These are phyloP conservation scores for Moniliella sp. DNA, from an alignment of 1,284 basidiomycete species.

Conservation along the genomic window DNA sequence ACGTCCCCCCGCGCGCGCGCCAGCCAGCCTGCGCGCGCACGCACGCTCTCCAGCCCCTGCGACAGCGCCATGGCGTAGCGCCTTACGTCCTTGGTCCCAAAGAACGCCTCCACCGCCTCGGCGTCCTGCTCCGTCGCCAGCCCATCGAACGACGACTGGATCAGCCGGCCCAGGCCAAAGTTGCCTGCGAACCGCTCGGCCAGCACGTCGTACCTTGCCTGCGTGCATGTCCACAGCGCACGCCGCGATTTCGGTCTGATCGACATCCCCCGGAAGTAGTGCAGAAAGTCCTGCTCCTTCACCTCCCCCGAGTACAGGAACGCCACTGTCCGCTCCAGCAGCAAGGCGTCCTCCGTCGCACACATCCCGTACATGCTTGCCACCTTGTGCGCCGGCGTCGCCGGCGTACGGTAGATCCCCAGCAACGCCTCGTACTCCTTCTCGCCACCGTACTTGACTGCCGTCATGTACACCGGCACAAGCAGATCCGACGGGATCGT, in stretches of 20 bases:
- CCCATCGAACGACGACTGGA: conserved; percentile 41
- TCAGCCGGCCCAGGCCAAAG: conserved; percentile 26
- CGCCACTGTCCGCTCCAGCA: conserved; percentile 30
- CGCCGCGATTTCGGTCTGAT: conserved; percentile 28
- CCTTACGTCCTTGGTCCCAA: conserved; percentile 30
- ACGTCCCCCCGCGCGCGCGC: conserved; percentile 44
- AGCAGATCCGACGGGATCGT: conserved; percentile 44
- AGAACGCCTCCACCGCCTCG: conserved; percentile 45
- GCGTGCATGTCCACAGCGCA: conserved; percentile 28
- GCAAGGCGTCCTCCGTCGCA: conserved; percentile 12
- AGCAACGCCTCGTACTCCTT: conserved; percentile 46
- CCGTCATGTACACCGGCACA: conserved; percentile 24
- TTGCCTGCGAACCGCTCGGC: conserved; percentile 45
- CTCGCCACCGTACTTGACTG: conserved; percentile 52
- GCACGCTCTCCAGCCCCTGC: conserved; percentile 49
- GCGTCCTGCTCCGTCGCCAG: conserved; percentile 54
- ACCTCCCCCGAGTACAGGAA: conserved; percentile 26
- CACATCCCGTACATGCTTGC: conserved; percentile 34
- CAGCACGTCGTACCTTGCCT: conserved; percentile 29
- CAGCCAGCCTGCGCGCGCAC: conserved; percentile 43
- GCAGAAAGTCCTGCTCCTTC: conserved; percentile 34
- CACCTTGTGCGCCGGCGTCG: conserved; percentile 38
- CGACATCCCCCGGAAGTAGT: conserved; percentile 27
- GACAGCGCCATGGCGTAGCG: conserved; percentile 43
- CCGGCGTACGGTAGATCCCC: conserved; percentile 44